Conservation (phyloP, 345 rosid genomes). For the Eucalyptus tenuipes region DNA sequence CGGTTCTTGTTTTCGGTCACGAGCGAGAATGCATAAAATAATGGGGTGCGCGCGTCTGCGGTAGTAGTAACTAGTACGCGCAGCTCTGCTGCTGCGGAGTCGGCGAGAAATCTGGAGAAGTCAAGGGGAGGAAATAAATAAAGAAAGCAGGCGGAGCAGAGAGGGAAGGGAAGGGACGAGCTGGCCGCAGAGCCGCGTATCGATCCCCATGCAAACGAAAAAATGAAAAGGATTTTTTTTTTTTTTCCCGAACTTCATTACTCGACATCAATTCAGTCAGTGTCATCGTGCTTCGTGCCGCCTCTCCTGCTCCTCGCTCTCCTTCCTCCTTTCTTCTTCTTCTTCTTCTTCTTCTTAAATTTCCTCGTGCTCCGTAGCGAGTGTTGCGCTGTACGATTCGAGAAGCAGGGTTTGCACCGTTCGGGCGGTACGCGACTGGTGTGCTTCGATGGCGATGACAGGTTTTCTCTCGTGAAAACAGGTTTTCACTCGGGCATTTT, state of each 20-base stretch:
- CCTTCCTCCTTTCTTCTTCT: background rate
- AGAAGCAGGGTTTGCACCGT: background rate
- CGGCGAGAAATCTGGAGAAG: background rate
- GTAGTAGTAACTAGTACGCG: background rate
- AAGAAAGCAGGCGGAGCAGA: background rate
- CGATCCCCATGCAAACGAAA: background rate
- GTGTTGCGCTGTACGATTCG: background rate
- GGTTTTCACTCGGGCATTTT: background rate
- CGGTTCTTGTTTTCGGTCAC: background rate
- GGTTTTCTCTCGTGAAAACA: background rate
- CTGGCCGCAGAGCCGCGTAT: background rate
- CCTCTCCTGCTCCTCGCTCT: background rate
- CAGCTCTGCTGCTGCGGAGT: background rate
- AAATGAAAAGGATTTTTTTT: background rate
- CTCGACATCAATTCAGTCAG: background rate
- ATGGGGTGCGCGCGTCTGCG: background rate
- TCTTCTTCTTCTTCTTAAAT: background rate
- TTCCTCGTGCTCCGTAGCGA: background rate
- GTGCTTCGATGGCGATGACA: background rate
- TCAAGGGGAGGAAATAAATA: background rate
- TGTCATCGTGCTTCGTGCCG: background rate
- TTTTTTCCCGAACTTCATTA: background rate
- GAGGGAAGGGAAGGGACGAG: background rate
- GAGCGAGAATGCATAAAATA: background rate
- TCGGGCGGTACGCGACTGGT: background rate